phyloP scores from a whole-genome alignment of 169 alveolate genomes.

The Plasmodium malariae region DNA sequence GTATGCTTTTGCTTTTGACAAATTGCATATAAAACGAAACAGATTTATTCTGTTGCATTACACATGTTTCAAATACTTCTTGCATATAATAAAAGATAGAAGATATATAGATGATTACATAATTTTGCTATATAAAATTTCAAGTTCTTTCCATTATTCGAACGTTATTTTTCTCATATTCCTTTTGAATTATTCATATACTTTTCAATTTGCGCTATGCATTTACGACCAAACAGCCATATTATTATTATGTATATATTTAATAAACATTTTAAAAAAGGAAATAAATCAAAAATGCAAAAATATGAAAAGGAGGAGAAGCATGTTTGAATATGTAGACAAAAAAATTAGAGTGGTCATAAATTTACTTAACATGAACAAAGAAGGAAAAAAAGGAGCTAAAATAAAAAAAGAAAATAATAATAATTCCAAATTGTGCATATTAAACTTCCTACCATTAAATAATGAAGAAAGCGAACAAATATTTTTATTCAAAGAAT shows the following conservation, averaged over 20 bases:
- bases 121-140: constrained; percentile 19
- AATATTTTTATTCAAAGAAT: constrained; percentile 51
- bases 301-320: neutral
- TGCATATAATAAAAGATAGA: constrained; percentile 37
- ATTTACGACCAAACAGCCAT: constrained; percentile 36
- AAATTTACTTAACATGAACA: neutral
- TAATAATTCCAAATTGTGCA: constrained; percentile 23
- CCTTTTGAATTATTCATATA: constrained; percentile 57
- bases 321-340: constrained; percentile 16
- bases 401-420: neutral
- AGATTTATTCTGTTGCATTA: constrained; percentile 42
- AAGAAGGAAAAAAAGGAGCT: neutral
- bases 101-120: constrained; percentile 17
- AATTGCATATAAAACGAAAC: neutral
- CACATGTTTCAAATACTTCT: constrained; percentile 33
- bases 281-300: neutral
- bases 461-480: constrained; percentile 37
- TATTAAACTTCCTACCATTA: constrained; percentile 37
- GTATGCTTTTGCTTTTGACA: constrained; percentile 32
- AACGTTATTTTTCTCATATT: constrained; percentile 37
- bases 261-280: constrained; percentile 28
- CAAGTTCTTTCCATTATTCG: constrained; percentile 21
- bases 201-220: constrained; percentile 25
- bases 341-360: neutral
- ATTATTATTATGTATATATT: constrained; percentile 17